phyloP scores from a whole-genome alignment of 768 basidiomycete species.

The Tricholoma furcatifolium region DNA sequence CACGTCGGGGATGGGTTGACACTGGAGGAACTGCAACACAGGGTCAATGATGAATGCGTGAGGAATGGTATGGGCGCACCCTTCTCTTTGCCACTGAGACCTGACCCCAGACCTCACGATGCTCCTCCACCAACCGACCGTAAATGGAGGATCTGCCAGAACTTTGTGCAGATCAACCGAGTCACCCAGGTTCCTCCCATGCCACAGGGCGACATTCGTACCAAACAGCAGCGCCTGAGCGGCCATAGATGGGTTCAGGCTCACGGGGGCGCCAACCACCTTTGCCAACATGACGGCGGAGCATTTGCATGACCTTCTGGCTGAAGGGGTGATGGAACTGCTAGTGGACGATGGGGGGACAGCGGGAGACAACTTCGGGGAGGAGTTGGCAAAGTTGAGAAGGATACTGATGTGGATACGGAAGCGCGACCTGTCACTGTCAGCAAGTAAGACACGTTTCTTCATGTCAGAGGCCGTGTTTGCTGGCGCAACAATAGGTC shows the following conservation, averaged over 20 bases:
- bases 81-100: conserved; percentile 22
- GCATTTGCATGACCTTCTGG: conserved; percentile 25
- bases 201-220: conserved; percentile 36
- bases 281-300: too few species aligned
- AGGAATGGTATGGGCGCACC: conserved; percentile 19
- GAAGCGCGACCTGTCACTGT: conserved; percentile 14
- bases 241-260: conserved; percentile 40
- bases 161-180: too few species aligned
- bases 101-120: not conserved
- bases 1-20: conserved; percentile 28
- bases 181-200: too few species aligned
- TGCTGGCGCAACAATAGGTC: too few species aligned
- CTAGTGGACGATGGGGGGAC: conserved; percentile 39
- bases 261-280: conserved; percentile 35
- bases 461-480: too few species aligned
- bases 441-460: too few species aligned
- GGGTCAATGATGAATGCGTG: too few species aligned
- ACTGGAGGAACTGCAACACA: conserved; percentile 30
- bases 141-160: too few species aligned
- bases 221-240: conserved; percentile 34
- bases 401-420: conserved; percentile 26
- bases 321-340: conserved; percentile 23
- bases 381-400: conserved; percentile 22
- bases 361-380: conserved; percentile 30
- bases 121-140: not conserved